Evolutionary conservation across 1,284 basidiomycete genomes (phyloP).

Genomic region (Cutaneotrichosporon sp.): DNA sequence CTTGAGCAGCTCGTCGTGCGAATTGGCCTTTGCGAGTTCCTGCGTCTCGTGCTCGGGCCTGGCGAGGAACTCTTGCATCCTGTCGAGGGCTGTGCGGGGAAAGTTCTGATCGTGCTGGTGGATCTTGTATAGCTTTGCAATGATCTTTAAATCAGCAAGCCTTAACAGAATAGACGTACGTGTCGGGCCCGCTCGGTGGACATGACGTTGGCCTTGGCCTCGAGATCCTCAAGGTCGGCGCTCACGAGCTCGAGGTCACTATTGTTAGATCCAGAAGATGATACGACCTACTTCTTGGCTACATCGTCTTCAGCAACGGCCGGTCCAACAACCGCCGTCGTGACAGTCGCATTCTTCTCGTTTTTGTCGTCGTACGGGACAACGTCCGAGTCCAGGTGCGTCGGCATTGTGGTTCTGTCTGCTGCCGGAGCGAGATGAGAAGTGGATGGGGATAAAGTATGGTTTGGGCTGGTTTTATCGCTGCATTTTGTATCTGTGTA

Average conservation of each 20-base stretch:
- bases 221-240: background rate
- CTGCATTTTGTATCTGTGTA: background rate
- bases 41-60: slow-evolving; percentile 29
- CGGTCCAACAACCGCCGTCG: background rate
- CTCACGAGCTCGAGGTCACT: slow-evolving; percentile 1
- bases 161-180: background rate
- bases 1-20: slow-evolving; percentile 30
- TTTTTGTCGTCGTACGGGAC: background rate
- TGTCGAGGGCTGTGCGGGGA: slow-evolving; percentile 21
- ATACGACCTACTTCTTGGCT: background rate
- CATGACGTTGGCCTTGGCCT: background rate
- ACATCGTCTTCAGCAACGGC: background rate
- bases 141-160: slow-evolving; percentile 16
- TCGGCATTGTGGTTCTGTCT: background rate
- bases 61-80: slow-evolving; percentile 31
- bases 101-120: slow-evolving; percentile 44
- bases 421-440: too few relatives aligned
- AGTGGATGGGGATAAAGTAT: background rate
- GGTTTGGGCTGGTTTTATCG: too few relatives aligned
- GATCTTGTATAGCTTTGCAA: slow-evolving; percentile 27
- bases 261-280: background rate
- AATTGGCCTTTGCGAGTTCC: slow-evolving; percentile 23
- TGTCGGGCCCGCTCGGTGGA: background rate
- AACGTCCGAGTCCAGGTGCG: background rate
- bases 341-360: background rate